Evolutionary conservation across 495 filamentous ascomycete species (phyloP), one percentile per base, ranked within the genome.

Genomic region (Xylaria intraflava): DNA sequence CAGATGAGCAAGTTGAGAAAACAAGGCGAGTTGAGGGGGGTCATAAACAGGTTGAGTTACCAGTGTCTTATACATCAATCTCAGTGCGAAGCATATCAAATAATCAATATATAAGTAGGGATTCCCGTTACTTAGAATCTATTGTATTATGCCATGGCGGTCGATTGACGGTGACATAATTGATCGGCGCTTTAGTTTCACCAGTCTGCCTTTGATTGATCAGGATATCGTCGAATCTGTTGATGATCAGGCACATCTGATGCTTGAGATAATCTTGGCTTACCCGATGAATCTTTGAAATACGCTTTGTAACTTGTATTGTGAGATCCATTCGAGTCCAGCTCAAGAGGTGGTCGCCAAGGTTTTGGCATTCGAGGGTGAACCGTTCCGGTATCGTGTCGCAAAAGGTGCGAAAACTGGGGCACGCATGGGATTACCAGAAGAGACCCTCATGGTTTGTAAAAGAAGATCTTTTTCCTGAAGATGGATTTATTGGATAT

Each of bases 231-330:
- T 67, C 68, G 23, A 64, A 56, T 35, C 67, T 70, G 49, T 68
- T 67, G 54, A 68, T 65, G 65, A 60, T 55, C 43, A 16, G 41
- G 22, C 22, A 52, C 48, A 30, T 33, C 27, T 20, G 4, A 17
- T 19, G n/a, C 9, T 33, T 5, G 16, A 14, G 8, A 17, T 10
- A 8, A 26, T 19, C 7, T 33, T n/a, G 44, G 10, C 29, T 33
- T 51, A 70, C 71, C 71, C 29, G 60, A 58, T 30, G 65, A 55
- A 59, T 68, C 61, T 59, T 69, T 69, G 38, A 72, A 47, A 72
- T 71, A 49, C 57, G 46, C 46, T 74, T 74, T 16, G 27, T 67
- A 39, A 54, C 41, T 33, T 26, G 43, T 42, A 66, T 33, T 23
- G 69, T 55, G 11, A 72, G 44, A 41, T 66, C 53, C 51, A 64